Evolutionary conservation across 2,329 filamentous ascomycete species (phyloP).

Genomic region (Colletotrichum filicis): DNA sequence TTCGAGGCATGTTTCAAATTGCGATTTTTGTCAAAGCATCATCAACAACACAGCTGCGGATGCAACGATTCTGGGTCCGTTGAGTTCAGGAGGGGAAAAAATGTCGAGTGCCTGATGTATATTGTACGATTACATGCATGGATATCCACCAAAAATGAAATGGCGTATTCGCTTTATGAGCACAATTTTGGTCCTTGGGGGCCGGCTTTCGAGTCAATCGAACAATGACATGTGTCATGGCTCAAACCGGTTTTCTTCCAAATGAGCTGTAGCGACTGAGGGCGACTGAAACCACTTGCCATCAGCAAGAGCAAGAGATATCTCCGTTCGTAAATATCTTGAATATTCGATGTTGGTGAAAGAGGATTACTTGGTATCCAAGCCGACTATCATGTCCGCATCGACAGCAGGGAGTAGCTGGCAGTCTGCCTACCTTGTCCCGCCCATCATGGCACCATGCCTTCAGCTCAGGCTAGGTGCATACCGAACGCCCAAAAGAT

Average conservation of each 20-base stretch:
- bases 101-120: slow-evolving; percentile 1
- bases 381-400: neutral
- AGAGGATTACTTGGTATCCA: neutral
- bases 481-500: slow-evolving; percentile 15
- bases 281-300: neutral
- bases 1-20: neutral
- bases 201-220: neutral
- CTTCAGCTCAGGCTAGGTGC: neutral
- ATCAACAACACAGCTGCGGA: neutral
- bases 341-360: neutral
- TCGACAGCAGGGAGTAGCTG: slow-evolving; percentile 1
- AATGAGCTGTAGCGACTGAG: neutral
- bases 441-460: neutral
- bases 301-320: neutral
- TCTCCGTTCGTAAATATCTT: neutral
- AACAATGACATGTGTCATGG: too few relatives aligned
- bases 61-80: neutral
- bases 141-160: slow-evolving; percentile 21
- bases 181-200: neutral
- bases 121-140: slow-evolving; percentile 28
- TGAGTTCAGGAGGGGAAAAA: neutral
- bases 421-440: neutral
- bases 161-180: neutral
- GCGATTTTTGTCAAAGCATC: neutral
- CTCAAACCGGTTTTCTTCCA: neutral